Evolutionary conservation across 2,329 filamentous ascomycete species (phyloP).

Genomic region (Aspergillus novofumigatus): DNA sequence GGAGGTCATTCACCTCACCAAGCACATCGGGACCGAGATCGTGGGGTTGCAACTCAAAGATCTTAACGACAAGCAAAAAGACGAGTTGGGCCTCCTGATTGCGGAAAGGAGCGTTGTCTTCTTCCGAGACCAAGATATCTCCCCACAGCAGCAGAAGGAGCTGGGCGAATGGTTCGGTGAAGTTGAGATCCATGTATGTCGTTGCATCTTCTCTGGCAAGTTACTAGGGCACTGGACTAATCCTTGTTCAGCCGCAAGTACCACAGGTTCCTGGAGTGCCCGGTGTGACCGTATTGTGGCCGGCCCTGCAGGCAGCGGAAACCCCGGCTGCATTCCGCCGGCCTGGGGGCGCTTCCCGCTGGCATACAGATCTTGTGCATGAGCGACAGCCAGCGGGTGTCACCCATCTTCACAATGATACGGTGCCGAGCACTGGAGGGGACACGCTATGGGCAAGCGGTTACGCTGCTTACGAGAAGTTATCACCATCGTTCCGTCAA

Average conservation of each 20-base stretch:
- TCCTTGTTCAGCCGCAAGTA: constrained; percentile 57
- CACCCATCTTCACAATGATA: constrained; percentile 67
- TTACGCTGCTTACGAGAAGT: constrained; percentile 69
- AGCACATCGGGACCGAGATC: constrained; percentile 62
- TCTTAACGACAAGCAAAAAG: constrained; percentile 54
- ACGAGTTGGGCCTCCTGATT: constrained; percentile 60
- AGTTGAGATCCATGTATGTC: constrained; percentile 63
- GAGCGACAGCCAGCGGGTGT: constrained; percentile 67
- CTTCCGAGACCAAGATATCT: constrained; percentile 59
- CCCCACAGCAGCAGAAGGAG: constrained; percentile 60
- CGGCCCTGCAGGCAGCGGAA: constrained; percentile 62
- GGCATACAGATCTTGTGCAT: constrained; percentile 69
- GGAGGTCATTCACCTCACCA: constrained; percentile 59
- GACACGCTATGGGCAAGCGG: constrained; percentile 71
- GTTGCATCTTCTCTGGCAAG: neutral
- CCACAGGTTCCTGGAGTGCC: constrained; percentile 64
- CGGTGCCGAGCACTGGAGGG: constrained; percentile 60
- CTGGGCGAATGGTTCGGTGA: constrained; percentile 62
- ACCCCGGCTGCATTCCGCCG: constrained; percentile 58
- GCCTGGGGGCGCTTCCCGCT: constrained; percentile 63
- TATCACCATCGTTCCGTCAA: constrained; percentile 65
- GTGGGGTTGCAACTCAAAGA: constrained; percentile 61
- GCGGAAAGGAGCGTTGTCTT: constrained; percentile 65
- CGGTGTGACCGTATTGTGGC: constrained; percentile 67
- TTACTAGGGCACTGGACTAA: neutral